These are phyloP conservation scores for Metarhizium humberi DNA, from an alignment of 2,329 filamentous ascomycete genomes.

Conservation along the genomic window DNA sequence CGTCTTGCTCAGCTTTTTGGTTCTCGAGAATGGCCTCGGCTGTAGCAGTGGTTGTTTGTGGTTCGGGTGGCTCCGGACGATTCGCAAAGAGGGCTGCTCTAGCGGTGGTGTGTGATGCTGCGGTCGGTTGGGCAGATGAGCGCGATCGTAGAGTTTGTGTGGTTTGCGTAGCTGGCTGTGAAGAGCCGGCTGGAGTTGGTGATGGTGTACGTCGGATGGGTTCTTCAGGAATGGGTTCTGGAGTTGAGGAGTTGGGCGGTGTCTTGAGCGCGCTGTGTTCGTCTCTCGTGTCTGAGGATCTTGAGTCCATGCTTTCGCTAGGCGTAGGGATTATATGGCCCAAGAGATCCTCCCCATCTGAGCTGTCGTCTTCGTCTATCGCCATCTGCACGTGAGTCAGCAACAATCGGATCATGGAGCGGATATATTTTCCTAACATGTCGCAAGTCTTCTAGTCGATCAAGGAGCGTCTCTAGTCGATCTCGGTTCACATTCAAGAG, in stretches of 20 bases:
- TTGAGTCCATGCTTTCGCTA: constrained; percentile 40
- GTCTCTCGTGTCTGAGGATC: constrained; percentile 16
- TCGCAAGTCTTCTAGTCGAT: constrained; percentile 58
- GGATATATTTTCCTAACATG: constrained; percentile 33
- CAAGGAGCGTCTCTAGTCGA: constrained; percentile 53
- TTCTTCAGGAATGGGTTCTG: constrained; percentile 4
- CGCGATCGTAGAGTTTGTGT: constrained; percentile 26
- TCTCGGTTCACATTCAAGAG: constrained; percentile 59
- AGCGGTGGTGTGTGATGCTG: constrained; percentile 23
- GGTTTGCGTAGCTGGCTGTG: constrained; percentile 19
- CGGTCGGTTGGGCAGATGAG: constrained; percentile 7
- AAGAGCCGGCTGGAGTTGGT: constrained; percentile 6
- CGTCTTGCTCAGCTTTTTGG: constrained; percentile 74
- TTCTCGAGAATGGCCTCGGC: constrained; percentile 66
- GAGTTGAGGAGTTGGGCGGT: constrained; percentile 7
- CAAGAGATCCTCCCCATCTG: constrained; percentile 49
- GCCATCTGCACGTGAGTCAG: constrained; percentile 20
- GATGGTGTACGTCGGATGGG: constrained; percentile 5
- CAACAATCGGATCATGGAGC: background rate
- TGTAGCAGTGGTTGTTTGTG: constrained; percentile 36
- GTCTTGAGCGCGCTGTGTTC: constrained; percentile 11
- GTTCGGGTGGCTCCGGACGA: constrained; percentile 25
- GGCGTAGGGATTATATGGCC: constrained; percentile 45
- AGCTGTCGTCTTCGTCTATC: constrained; percentile 30
- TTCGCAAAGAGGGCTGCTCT: constrained; percentile 36